phyloP scores from a whole-genome alignment of 139 green algal genomes.

The Medakamo hakoo region DNA sequence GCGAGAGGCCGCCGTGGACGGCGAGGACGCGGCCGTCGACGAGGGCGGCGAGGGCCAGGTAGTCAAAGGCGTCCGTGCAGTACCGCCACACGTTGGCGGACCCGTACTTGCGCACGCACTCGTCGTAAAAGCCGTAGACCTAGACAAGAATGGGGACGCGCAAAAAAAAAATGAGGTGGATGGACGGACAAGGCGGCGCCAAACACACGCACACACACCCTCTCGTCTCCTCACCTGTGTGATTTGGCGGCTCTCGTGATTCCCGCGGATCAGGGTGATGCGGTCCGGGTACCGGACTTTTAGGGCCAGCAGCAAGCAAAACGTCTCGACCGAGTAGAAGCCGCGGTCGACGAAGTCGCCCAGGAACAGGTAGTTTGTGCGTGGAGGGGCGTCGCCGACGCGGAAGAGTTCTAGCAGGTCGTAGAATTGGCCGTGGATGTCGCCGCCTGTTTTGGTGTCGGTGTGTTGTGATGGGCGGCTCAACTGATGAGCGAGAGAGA shows the following conservation, averaged over 20 bases:
- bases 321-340: conserved; percentile 97
- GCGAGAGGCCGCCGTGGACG: conserved; percentile 93
- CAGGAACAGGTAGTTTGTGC: conserved; percentile 99
- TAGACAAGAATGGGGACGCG: conserved; percentile 3
- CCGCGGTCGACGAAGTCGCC: conserved; percentile 97
- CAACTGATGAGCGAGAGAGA: no score
- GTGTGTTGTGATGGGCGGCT: background rate
- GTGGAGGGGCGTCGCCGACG: background rate
- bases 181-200: background rate
- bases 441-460: conserved; percentile 46
- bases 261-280: conserved; percentile 93
- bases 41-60: conserved; percentile 71
- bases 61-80: conserved; percentile 99
- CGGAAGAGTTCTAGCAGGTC: conserved; percentile 97
- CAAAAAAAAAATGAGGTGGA: conserved; percentile 7
- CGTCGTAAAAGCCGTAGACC: conserved; percentile 98
- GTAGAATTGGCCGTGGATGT: conserved; percentile 96
- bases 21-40: conserved; percentile 88
- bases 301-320: conserved; percentile 90
- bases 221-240: conserved; percentile 61
- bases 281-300: conserved; percentile 92
- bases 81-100: conserved; percentile 93
- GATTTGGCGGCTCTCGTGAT: conserved; percentile 97
- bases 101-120: conserved; percentile 97
- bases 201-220: background rate